Conservation (phyloP, 2,329 filamentous ascomycete genomes). For the Monosporascus sp. region DNA sequence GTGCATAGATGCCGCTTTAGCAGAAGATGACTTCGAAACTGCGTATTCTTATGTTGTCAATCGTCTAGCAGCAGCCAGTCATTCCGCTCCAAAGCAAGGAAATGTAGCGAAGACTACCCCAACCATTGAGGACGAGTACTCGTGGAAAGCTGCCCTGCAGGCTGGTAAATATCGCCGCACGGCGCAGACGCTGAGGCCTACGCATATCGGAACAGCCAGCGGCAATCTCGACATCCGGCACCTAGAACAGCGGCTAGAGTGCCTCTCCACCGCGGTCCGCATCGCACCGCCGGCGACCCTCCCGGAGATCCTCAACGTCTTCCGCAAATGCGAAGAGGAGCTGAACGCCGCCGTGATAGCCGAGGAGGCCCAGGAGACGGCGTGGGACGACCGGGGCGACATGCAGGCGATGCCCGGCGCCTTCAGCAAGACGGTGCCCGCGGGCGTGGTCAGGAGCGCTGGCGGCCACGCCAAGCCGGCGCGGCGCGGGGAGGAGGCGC, state of each 20-base stretch:
- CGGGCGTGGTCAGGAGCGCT: conserved; percentile 18
- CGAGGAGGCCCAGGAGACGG: conserved; percentile 63
- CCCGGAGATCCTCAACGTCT: conserved; percentile 69
- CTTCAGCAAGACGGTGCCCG: conserved; percentile 35
- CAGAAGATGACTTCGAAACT: conserved; percentile 77
- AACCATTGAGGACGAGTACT: conserved; percentile 53
- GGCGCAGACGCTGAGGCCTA: conserved; percentile 46
- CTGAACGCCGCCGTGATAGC: conserved; percentile 60
- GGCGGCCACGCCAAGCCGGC: conserved; percentile 25
- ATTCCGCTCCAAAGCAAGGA: conserved; percentile 10
- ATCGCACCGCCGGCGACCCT: conserved; percentile 66
- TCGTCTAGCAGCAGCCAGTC: conserved; percentile 44
- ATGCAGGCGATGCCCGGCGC: conserved; percentile 50
- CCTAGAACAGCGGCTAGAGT: conserved; percentile 75
- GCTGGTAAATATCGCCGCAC: conserved; percentile 69
- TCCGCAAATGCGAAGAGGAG: conserved; percentile 73
- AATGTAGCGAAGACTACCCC: conserved; percentile 18
- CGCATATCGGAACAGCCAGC: conserved; percentile 54
- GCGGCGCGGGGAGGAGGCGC: conserved; percentile 41
- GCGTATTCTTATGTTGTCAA: conserved; percentile 80
- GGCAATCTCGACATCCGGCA: conserved; percentile 61
- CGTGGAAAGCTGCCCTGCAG: conserved; percentile 72
- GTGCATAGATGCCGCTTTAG: conserved; percentile 72
- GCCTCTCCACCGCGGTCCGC: conserved; percentile 68
- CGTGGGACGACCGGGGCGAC: conserved; percentile 64